Conservation (phyloP, 1,284 basidiomycete genomes). For the Xanthoconium separans region DNA sequence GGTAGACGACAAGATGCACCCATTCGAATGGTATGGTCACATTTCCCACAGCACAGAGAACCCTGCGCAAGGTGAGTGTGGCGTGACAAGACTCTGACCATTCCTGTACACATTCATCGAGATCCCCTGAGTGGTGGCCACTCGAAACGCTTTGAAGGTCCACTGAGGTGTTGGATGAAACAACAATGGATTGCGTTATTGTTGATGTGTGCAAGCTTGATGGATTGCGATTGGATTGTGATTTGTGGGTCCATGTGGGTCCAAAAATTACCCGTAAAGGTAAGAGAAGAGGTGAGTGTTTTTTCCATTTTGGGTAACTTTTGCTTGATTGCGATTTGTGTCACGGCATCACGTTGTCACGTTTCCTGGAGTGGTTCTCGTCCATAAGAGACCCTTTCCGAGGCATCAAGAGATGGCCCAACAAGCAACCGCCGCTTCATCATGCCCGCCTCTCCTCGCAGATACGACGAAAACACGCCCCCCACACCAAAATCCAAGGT, state of each 20-base stretch:
- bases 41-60: background rate
- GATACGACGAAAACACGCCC: conserved; percentile 27
- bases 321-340: conserved; percentile 32
- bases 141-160: background rate
- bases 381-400: no score
- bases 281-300: conserved; percentile 6
- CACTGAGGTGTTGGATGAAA: background rate
- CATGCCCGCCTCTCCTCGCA: conserved; percentile 17
- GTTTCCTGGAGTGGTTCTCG: conserved; percentile 2
- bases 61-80: background rate
- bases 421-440: background rate
- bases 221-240: conserved; percentile 27
- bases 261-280: conserved; percentile 28
- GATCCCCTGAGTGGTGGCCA: no score
- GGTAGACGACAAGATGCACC: background rate
- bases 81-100: background rate
- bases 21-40: no score
- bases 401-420: no score
- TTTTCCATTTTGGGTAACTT: conserved; percentile 19
- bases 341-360: conserved; percentile 30
- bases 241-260: conserved; percentile 30
- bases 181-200: conserved; percentile 6
- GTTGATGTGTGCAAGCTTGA: conserved; percentile 4
- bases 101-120: background rate
- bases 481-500: conserved; percentile 22